Evolutionary conservation across 2,329 filamentous ascomycete genomes (phyloP), one percentile per base, ranked within the genome.

Genomic region (Penicillium sp.): DNA sequence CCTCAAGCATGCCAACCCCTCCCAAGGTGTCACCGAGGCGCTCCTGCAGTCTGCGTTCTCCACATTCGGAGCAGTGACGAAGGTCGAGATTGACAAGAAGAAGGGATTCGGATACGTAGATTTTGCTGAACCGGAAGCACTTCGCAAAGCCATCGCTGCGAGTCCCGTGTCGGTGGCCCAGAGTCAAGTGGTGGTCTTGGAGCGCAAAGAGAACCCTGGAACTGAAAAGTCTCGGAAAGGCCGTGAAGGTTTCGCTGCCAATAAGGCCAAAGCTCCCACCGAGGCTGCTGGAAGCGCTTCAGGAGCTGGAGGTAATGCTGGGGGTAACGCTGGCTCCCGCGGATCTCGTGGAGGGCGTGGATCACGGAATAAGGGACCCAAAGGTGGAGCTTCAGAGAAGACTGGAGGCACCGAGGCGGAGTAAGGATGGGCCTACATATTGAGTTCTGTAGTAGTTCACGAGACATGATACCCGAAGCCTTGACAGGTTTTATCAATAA

Each of bases 51-150:
- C 88, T 63, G 86, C 89, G 1, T 85, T 97, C 69, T 82, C 86
- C 43, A 74, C 77, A 0, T 96, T 91, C 65, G 93, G 93, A 2
- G 73, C 83, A 1, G 84, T 97, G 44, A 84, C 84, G 0, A 88
- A 85, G 62, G 90, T 96, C 18, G 93, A 97, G 66, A 93, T 97
- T 52, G 93, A 97, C 71, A 92, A 92, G 73, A 89, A 92, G 67
- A 97, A 97, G 73, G 92, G 92, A 0, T 96, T 96, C 67, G 93
- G 92, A 2, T 96, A 97, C 70, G 88, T 96, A 38, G 90, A 96
- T 61, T 97, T 97, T 76, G 82, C 84, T 10, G 86, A 91, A 22
- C 82, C 87, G 1, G 85, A 87, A 9, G 82, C 83, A 10, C 79
- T 97, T 26, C 84, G 84, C 65, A 91, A 89, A 67, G 93, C 93